Base-by-base conservation (phyloP, 768 basidiomycete genomes). In the Auricularia cornea region DNA sequence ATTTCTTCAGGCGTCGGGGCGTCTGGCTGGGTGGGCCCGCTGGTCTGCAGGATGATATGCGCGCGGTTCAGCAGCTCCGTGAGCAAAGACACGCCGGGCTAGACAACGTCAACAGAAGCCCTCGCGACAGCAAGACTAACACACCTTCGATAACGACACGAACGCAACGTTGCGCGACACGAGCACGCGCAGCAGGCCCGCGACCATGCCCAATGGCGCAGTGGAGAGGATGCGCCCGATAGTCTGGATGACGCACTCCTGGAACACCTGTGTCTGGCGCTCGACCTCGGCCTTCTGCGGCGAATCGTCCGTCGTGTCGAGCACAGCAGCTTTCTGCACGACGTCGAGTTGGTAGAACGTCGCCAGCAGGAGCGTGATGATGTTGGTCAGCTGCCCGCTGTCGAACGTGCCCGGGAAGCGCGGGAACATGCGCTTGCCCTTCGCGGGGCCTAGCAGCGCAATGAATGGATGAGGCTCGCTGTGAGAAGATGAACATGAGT, bases 401-500 rank as follows among this genome's bases (percentile, higher is more conserved):
- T 83, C 83, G 20, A 98, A 82, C 68, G 94, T 89, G 23, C 95
- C 88, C 11, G 92, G 87, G 16, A 94, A 83, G 54, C 97, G 87
- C 3, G 94, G 90, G 14, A 99, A 80, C 29, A 99, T 82, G 65
- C 87, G 88, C 78, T 98, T 98, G 63, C 97, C 97, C 75, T 99
- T 99, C 68, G 84, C 83, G 3, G 92, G 88, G n/a, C 81, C 83
- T 57, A 99, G 82, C 33, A 99, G 81, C 2, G 95, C 94, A 67
- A 99, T 87, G 77, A 99, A 98, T 2, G 97, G 97, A 77, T 99
- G 97, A 2, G 96, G 96, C 66, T 90, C 82, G 72, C 95, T 95
- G 68, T 1, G 12, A 62, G 44, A 59, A 41, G 29, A 28, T 29
- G 2, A 44, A 32, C 3, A 11, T 1, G 6, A 4, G 54, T 28